phyloP scores from a whole-genome alignment of 2,329 filamentous ascomycete genomes.

The Periglandula ipomoeae region DNA sequence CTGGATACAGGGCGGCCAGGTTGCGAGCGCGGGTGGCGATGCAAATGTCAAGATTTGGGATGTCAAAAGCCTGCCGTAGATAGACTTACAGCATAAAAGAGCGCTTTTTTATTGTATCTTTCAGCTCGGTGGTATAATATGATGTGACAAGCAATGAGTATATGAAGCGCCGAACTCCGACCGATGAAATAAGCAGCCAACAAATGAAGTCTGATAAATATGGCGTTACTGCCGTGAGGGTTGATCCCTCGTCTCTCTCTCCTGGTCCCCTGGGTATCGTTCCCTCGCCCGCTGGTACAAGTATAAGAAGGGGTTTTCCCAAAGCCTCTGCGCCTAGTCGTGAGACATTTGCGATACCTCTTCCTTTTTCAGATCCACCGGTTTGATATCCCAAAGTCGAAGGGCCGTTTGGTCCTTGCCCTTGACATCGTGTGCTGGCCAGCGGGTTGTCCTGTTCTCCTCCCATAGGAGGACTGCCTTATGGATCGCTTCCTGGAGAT shows the following conservation, averaged over 20 bases:
- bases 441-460: slow-evolving; percentile 24
- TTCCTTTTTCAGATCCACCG: slow-evolving; percentile 24
- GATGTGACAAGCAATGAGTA: neutral
- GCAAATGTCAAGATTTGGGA: slow-evolving; percentile 85
- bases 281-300: neutral
- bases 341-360: slow-evolving; percentile 28
- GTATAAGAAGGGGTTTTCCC: slow-evolving; percentile 5
- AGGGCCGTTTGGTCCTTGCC: slow-evolving; percentile 9
- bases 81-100: neutral
- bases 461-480: slow-evolving; percentile 27
- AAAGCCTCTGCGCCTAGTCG: slow-evolving; percentile 24
- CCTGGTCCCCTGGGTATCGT: neutral
- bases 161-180: neutral
- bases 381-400: slow-evolving; percentile 26
- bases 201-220: too few relatives aligned
- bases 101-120: neutral
- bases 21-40: slow-evolving; percentile 78
- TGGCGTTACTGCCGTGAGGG: too few relatives aligned
- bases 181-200: too few relatives aligned
- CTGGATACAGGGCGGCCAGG: slow-evolving; percentile 63
- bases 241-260: too few relatives aligned
- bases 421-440: slow-evolving; percentile 21
- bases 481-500: slow-evolving; percentile 27
- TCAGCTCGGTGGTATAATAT: neutral
- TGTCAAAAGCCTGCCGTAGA: slow-evolving; percentile 26